These are phyloP conservation scores for Neurospora sp. DNA, from an alignment of 495 filamentous ascomycete genomes.

Conservation along the genomic window DNA sequence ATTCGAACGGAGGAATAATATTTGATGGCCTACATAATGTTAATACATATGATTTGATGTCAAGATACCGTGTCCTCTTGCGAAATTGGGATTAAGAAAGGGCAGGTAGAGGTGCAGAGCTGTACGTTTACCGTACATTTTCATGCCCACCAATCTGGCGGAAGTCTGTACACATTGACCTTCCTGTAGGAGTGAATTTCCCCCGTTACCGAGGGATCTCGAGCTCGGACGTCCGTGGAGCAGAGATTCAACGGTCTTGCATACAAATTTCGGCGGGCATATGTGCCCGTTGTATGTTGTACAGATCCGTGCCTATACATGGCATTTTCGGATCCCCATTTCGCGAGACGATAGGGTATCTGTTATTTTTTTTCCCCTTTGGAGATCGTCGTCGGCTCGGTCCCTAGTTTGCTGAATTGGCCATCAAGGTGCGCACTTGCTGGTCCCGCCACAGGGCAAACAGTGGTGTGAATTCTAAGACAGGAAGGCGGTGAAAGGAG, in stretches of 20 bases:
- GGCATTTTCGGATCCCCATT: not conserved
- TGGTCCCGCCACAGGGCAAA: not conserved
- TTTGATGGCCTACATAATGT: not conserved
- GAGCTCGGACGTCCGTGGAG: not conserved
- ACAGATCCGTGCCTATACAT: not conserved
- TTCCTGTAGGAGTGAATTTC: not conserved
- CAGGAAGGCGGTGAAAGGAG: not conserved
- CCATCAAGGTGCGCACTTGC: not conserved
- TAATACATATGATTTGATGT: conserved; percentile 2
- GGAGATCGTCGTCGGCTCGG: not conserved
- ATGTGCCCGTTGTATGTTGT: not conserved
- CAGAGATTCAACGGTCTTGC: not conserved
- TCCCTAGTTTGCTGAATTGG: not conserved
- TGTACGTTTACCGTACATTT: not conserved
- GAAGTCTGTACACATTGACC: not conserved
- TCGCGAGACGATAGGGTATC: not conserved
- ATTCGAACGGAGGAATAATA: not conserved
- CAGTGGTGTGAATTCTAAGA: not conserved
- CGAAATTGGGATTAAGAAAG: not conserved
- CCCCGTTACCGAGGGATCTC: not conserved
- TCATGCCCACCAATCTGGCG: not conserved
- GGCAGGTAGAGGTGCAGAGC: not conserved
- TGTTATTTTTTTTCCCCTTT: not conserved
- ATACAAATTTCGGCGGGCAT: not conserved
- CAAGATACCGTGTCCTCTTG: conserved; percentile 1